phyloP scores from a whole-genome alignment of 2,329 filamentous ascomycete species.

The Talaromyces sp. region DNA sequence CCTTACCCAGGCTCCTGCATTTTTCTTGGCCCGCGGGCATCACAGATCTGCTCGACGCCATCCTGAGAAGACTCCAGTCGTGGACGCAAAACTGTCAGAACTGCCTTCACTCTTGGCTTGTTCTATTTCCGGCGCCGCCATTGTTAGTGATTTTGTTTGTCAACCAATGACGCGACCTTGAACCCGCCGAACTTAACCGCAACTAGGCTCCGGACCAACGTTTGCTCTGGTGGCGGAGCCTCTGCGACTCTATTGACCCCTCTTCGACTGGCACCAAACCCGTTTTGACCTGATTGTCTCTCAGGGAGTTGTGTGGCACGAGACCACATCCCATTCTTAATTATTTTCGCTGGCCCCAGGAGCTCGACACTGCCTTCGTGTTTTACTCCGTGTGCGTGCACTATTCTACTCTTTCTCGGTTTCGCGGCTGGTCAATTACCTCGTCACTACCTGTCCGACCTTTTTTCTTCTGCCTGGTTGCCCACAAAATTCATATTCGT shows the following conservation, averaged over 20 bases:
- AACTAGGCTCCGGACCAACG: not conserved
- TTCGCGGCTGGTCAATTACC: not conserved
- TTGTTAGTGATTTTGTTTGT: not conserved
- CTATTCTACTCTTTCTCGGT: not conserved
- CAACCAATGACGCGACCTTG: not conserved
- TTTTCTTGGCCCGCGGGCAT: not conserved
- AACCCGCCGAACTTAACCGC: not conserved
- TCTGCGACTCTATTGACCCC: not conserved
- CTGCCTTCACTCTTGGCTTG: not conserved
- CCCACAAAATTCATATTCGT: not conserved
- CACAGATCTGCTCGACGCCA: not conserved
- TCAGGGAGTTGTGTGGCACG: constrained; percentile 23
- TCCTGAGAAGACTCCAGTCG: not conserved
- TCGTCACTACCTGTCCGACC: not conserved
- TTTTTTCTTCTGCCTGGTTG: not conserved
- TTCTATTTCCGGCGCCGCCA: not conserved
- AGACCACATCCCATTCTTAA: constrained; percentile 23
- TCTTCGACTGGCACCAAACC: not conserved
- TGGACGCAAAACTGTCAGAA: not conserved
- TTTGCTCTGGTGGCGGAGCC: not conserved
- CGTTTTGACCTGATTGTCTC: not conserved
- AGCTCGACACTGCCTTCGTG: not conserved
- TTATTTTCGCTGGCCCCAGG: not conserved
- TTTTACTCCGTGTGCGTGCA: not conserved
- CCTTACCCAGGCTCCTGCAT: not conserved